A percentile compares a stretch with the other conserved stretches of the same genome.
Conservation (phyloP, 768 basidiomycete species). For the Auricularia auricula-judae region DNA sequence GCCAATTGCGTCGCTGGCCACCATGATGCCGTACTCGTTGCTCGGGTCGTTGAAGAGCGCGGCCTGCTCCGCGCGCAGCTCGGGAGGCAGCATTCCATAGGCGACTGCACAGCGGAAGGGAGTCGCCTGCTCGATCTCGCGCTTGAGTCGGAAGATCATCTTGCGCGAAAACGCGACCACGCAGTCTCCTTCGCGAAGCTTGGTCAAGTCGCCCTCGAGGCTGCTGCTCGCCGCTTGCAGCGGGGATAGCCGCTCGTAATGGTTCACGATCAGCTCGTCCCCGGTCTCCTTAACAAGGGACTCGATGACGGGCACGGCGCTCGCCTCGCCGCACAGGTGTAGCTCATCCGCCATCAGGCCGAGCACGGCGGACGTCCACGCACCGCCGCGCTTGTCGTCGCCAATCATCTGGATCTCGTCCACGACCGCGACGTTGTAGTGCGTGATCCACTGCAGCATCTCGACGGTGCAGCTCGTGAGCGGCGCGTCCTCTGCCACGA, state of each 20-base stretch:
- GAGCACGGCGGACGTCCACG: constrained; percentile 77
- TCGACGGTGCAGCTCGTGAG: constrained; percentile 86
- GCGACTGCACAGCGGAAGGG: constrained; percentile 81
- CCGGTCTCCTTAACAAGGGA: constrained; percentile 62
- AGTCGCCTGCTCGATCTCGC: constrained; percentile 55
- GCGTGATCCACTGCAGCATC: constrained; percentile 48
- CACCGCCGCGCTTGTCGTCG: constrained; percentile 63
- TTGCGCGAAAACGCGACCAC: constrained; percentile 75
- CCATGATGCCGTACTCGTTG: constrained; percentile 79
- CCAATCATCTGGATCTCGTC: constrained; percentile 97
- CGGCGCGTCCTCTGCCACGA: constrained; percentile 44
- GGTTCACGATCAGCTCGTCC: constrained; percentile 68
- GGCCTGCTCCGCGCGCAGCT: constrained; percentile 86
- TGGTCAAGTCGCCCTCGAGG: constrained; percentile 46
- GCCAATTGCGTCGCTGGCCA: constrained; percentile 91
- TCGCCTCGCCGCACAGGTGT: constrained; percentile 93
- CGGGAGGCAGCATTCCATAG: constrained; percentile 86
- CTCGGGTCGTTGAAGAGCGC: constrained; percentile 77
- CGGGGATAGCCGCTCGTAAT: constrained; percentile 84
- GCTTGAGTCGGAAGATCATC: constrained; percentile 68
- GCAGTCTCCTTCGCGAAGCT: constrained; percentile 76
- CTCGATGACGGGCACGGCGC: constrained; percentile 71
- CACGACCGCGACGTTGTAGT: constrained; percentile 75
- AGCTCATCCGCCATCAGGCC: constrained; percentile 68
- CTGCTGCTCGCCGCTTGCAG: constrained; percentile 57